Evolutionary conservation across 2,329 filamentous ascomycete species (phyloP), one percentile per base, ranked within the genome.

Genomic region (Trichoderma breve): DNA sequence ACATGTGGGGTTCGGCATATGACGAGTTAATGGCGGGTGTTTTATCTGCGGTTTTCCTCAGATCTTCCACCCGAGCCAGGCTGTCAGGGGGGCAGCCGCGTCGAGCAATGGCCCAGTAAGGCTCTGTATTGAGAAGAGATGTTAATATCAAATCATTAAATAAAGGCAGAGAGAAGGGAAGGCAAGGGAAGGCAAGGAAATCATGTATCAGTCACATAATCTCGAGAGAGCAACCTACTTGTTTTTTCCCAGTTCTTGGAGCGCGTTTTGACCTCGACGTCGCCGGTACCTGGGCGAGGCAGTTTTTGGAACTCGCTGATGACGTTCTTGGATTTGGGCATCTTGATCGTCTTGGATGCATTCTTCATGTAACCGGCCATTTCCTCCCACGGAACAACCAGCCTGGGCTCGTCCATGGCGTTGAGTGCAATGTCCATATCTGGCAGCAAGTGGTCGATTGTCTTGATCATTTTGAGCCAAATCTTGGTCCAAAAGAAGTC

Each of bases 351-450:
- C 73, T 84, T 81, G 68, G 84, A 82, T 39, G 89, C 89, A 71
- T 84, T 84, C 60, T 82, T 78, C 80, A 92, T 84, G 71, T 87
- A 85, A 0, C 79, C 78, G 30, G 87, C 81, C 65, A 92, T 86
- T 6, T 89, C 85, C 76, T 92, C 89, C 85, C 86, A 91, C 3
- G 89, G 86, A 2, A 88, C 87, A 14, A 92, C 85, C 9, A 92
- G 76, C 30, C 90, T 84, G 51, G 90, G 90, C 77, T 92, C 90
- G 75, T 92, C 90, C 85, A 92, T 89, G 36, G 87, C 84, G 74
- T 92, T 92, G 72, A 92, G 83, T 0, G 90, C 86, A 72, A 92
- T 84, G 73, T 92, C 90, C 86, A 92, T 89, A 75, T 92, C 90
- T 2, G 90, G 90, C 18, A 92, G 81, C 69, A 87, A 73, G 51